Evolutionary conservation across 2,329 filamentous ascomycete species (phyloP).

Genomic region (Beauveria sp.): DNA sequence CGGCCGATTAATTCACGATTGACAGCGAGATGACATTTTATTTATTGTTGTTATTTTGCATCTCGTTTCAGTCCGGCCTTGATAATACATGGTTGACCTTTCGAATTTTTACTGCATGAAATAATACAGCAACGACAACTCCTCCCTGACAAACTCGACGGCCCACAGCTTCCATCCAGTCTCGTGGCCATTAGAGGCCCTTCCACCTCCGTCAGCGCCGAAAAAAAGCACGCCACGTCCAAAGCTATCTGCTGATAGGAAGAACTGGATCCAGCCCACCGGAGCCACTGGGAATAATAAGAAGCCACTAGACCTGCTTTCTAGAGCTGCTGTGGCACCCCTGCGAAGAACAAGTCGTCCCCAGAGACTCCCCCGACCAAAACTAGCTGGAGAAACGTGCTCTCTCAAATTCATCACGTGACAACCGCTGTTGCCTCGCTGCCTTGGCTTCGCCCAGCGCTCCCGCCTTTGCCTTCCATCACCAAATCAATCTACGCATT

Average conservation of each 20-base stretch:
- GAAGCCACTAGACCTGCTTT: neutral
- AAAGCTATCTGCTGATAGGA: neutral
- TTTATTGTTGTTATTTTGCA: neutral
- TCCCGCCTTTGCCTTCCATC: slow-evolving; percentile 8
- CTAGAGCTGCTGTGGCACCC: neutral
- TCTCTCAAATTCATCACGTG: neutral
- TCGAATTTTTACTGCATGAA: no score
- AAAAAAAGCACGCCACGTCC: slow-evolving; percentile 6
- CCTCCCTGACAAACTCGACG: no score
- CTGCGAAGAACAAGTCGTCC: neutral
- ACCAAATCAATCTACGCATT: slow-evolving; percentile 8
- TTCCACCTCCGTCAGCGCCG: neutral
- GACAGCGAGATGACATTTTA: neutral
- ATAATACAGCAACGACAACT: no score
- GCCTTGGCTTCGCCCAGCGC: neutral
- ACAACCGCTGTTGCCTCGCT: neutral
- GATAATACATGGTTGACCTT: no score
- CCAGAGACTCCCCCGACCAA: slow-evolving; percentile 3
- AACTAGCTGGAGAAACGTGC: neutral
- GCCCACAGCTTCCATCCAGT: neutral
- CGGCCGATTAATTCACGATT: neutral
- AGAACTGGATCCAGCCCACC: neutral
- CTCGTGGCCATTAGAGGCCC: neutral
- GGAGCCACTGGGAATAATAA: neutral
- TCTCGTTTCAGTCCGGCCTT: neutral